These are phyloP conservation scores for Neostapfia colusana DNA, from an alignment of 176 grass and related monocot species.

Conservation along the genomic window DNA sequence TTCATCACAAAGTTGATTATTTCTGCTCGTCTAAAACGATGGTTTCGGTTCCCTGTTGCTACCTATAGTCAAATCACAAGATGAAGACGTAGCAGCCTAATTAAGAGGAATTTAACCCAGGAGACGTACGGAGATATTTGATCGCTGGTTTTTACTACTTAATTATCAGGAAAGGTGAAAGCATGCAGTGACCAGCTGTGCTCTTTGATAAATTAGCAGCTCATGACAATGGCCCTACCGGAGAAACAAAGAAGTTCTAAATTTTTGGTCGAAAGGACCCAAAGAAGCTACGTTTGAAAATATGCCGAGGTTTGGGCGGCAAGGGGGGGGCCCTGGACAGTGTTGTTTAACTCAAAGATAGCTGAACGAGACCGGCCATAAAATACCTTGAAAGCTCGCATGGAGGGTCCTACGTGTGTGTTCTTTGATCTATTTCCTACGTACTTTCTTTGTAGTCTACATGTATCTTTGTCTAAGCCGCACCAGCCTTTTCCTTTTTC, in stretches of 20 bases:
- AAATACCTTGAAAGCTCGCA: conserved; percentile 24
- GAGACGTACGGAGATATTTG: no score
- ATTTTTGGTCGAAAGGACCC: conserved; percentile 21
- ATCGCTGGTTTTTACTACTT: background rate
- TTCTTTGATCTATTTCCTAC: background rate
- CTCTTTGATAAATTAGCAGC: background rate
- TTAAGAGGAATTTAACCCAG: background rate
- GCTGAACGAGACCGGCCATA: background rate
- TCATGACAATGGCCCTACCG: conserved; percentile 7
- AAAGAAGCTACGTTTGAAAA: conserved; percentile 49
- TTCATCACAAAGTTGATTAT: background rate
- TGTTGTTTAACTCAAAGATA: conserved; percentile 35
- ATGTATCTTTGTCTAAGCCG: conserved; percentile 7
- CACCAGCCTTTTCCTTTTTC: conserved; percentile 18
- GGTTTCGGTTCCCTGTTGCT: background rate
- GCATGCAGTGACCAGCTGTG: background rate
- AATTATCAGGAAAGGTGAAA: background rate
- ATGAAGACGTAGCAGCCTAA: background rate
- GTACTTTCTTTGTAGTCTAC: background rate
- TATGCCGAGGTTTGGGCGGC: conserved; percentile 42
- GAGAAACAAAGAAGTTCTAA: conserved; percentile 22
- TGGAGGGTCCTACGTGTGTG: conserved; percentile 39
- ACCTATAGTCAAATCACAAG: background rate
- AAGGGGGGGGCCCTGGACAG: background rate
- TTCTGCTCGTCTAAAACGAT: background rate